Conservation (phyloP, 2,329 filamentous ascomycete genomes). For the Colletotrichum lentis region DNA sequence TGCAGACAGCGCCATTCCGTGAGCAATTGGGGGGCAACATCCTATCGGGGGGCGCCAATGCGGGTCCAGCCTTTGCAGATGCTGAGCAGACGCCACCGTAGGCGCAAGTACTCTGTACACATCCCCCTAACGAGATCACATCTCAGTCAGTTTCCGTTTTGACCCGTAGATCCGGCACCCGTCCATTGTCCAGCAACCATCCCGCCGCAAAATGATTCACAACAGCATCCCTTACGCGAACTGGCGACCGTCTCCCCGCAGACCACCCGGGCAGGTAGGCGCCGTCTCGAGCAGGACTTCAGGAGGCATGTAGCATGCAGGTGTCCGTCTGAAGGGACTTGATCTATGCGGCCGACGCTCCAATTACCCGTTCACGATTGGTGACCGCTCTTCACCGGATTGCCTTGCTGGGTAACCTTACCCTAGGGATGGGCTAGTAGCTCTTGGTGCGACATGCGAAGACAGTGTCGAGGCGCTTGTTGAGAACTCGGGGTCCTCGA, state of each 20-base stretch:
- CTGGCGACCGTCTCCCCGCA: background rate
- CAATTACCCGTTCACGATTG: background rate
- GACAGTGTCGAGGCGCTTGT: background rate
- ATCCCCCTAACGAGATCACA: background rate
- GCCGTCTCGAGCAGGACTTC: background rate
- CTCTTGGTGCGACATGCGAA: conserved; percentile 17
- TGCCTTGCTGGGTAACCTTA: background rate
- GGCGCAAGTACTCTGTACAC: background rate
- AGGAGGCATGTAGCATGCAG: conserved; percentile 15
- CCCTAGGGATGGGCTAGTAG: background rate
- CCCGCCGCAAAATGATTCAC: background rate
- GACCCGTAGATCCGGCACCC: background rate
- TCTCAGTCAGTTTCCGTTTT: too few species aligned
- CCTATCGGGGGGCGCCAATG: background rate
- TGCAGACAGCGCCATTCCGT: background rate
- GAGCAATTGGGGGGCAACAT: background rate
- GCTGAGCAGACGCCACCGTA: background rate
- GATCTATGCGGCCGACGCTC: background rate
- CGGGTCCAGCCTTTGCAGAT: background rate
- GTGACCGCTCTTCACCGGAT: conserved; percentile 10
- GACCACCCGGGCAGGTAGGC: background rate
- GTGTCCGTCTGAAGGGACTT: conserved; percentile 8
- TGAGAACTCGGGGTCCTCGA: conserved; percentile 16
- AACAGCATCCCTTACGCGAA: background rate
- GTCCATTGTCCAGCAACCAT: background rate